phyloP scores from a whole-genome alignment of 2,329 filamentous ascomycete species.

The Curvularia hawaiiensis region DNA sequence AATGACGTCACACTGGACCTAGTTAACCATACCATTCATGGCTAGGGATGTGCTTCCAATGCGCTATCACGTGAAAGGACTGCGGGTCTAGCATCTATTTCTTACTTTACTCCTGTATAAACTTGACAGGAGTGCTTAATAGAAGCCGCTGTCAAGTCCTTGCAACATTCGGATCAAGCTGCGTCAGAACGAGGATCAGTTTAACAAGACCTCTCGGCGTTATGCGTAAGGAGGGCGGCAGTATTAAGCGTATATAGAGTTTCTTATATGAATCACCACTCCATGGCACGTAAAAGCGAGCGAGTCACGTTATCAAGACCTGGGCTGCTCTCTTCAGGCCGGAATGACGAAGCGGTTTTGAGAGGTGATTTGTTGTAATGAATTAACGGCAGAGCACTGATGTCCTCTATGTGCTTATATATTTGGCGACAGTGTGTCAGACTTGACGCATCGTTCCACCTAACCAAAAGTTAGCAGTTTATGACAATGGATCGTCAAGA shows the following conservation, averaged over 20 bases:
- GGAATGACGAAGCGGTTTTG: neutral
- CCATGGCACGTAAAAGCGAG: neutral
- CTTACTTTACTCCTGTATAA: neutral
- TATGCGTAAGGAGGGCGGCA: neutral
- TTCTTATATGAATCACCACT: neutral
- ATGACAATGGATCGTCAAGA: neutral
- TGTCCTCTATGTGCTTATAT: slow-evolving; percentile 56
- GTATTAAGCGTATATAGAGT: neutral
- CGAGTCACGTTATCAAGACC: neutral
- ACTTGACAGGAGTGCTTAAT: neutral
- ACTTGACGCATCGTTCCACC: slow-evolving; percentile 90
- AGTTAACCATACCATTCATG: neutral
- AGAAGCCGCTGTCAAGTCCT: neutral
- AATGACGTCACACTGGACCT: slow-evolving; percentile 17
- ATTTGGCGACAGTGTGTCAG: slow-evolving; percentile 86
- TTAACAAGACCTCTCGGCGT: neutral
- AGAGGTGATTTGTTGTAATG: neutral
- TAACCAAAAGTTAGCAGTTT: slow-evolving; percentile 39
- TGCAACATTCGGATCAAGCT: neutral
- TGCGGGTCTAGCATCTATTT: neutral
- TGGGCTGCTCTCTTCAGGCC: neutral
- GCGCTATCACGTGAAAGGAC: neutral
- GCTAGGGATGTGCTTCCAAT: neutral
- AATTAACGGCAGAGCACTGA: neutral
- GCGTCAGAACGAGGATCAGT: neutral